phyloP scores from a whole-genome alignment of 2,329 filamentous ascomycete species.

The Bimuria novae-zelandiae region DNA sequence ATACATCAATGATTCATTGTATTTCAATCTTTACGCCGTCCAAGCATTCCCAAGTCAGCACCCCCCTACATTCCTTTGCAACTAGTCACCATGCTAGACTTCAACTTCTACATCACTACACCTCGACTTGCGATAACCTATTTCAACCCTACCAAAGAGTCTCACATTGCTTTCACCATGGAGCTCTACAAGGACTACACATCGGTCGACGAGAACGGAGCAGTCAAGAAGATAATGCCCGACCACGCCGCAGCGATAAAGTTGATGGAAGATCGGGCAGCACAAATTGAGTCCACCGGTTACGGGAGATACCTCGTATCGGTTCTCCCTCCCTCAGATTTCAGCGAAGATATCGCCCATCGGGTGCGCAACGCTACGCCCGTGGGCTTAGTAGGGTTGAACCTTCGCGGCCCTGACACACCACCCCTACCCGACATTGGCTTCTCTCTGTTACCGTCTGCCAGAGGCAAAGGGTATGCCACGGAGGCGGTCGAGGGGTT shows the following conservation, averaged over 20 bases:
- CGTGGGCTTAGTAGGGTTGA: background rate
- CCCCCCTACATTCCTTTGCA: too few relatives aligned
- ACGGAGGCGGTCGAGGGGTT: slow-evolving; percentile 1
- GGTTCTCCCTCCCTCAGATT: background rate
- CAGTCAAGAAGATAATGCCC: background rate
- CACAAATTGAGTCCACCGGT: slow-evolving; percentile 2
- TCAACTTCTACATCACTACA: slow-evolving; percentile 3
- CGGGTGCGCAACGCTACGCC: background rate
- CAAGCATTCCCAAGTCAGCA: too few relatives aligned
- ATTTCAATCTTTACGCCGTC: too few relatives aligned
- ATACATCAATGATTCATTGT: too few relatives aligned
- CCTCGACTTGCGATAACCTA: slow-evolving; percentile 5
- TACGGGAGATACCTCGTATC: slow-evolving; percentile 4
- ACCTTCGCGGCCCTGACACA: background rate
- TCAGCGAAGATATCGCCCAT: background rate
- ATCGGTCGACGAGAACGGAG: background rate
- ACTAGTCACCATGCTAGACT: slow-evolving; percentile 1
- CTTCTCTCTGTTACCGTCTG: background rate
- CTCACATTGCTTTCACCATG: background rate
- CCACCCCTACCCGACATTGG: slow-evolving; percentile 2
- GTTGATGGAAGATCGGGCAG: background rate
- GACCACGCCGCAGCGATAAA: slow-evolving; percentile 1
- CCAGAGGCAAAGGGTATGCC: slow-evolving; percentile 4
- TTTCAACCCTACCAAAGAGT: background rate
- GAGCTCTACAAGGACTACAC: background rate